Base-by-base conservation (phyloP, 208 protist species). In the Porcisia hertigi region DNA sequence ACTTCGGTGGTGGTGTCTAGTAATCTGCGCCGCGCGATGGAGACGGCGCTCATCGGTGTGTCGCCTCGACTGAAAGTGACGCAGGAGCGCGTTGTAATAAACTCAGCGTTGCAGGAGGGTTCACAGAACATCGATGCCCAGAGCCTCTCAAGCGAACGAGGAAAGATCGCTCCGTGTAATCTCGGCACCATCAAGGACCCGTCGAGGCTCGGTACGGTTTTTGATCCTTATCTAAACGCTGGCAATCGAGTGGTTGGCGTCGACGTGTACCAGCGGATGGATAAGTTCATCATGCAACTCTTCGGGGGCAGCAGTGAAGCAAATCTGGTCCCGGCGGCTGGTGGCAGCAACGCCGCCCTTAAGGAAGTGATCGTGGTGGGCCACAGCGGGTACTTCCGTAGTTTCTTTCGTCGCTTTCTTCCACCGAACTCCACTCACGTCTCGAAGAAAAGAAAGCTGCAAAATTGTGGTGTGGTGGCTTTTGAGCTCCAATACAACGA, bases 71-170 rank as follows among this genome's bases (percentile, higher is more conserved):
- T 97, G 47, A 73, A 77, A 14, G 72, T 78, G 59, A 95, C 92
- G 20, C 60, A 77, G 30, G 94, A 97, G 86, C 85, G 75, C 53
- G 91, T 98, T 64, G 66, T 94, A 54, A 78, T 98, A 45, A 88
- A 96, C 81, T 97, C 96, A 9, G 80, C 88, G 1, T 76, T 97
- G 58, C 96, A 98, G 85, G 94, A 97, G 77, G 94, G 93, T 57
- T 94, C 91, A 43, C 87, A 92, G 74, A 97, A 97, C 81, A 89
- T 97, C n/a, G 95, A 98, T 78, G 91, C 95, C 30, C 94, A 97
- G 62, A 90, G 86, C 54, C 76, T 98, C 63, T 96, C 93, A 36
- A 91, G 87, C 1, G 91, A 94, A 75, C 71, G 57, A 7, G 83
- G 89, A 20, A 94, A 91, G 73, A 83, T 96, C n/a, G 88, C 92